Evolutionary conservation across 345 rosid species (phyloP).

Genomic region (Dipteronia dyeriana): DNA sequence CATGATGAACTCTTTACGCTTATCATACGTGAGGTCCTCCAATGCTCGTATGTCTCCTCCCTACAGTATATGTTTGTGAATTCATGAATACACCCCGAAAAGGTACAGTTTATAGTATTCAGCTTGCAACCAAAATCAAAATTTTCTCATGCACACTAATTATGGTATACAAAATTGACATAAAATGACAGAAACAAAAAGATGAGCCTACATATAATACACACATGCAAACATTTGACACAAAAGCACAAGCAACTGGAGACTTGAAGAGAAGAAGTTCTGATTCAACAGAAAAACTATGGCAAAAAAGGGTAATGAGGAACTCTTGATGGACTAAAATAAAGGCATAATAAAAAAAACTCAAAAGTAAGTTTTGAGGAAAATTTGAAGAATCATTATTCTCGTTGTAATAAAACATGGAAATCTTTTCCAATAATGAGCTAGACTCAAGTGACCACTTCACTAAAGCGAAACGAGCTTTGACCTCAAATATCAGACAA

Average conservation of each 20-base stretch:
- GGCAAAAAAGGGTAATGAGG: no score
- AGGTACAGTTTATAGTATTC: background rate
- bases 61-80: constrained; percentile 26
- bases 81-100: background rate
- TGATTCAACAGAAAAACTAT: no score
- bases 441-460: background rate
- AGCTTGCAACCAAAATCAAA: background rate
- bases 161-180: background rate
- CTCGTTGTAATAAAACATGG: background rate
- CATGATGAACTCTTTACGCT: constrained; percentile 54
- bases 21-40: constrained; percentile 69
- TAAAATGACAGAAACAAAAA: background rate
- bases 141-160: background rate
- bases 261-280: no score
- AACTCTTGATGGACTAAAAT: background rate
- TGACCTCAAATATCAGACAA: background rate
- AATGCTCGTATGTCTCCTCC: constrained; percentile 73
- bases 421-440: background rate
- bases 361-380: background rate
- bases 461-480: no score
- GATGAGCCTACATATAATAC: background rate
- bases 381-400: background rate
- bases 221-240: background rate
- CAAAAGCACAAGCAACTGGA: background rate
- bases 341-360: background rate